phyloP scores from a whole-genome alignment of 768 basidiomycete species.

The Piloderma croceum region DNA sequence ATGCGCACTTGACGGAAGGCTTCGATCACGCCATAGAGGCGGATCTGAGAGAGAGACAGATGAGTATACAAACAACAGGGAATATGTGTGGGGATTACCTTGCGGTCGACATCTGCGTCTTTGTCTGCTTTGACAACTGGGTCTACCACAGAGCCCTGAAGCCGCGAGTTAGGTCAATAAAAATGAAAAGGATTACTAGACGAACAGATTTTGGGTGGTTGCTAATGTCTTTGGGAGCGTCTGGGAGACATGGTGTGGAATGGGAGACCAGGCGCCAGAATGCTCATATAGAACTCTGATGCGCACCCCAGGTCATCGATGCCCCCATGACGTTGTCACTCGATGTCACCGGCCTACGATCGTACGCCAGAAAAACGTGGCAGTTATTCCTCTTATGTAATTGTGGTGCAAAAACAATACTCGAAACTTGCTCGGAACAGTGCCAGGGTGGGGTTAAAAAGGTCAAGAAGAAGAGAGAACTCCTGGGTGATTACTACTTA shows the following conservation, averaged over 20 bases:
- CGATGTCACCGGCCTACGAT: too few relatives aligned
- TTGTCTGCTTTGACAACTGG: conserved; percentile 57
- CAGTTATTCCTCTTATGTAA: too few relatives aligned
- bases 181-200: neutral
- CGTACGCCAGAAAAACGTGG: too few relatives aligned
- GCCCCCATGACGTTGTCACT: too few relatives aligned
- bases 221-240: conserved; percentile 56
- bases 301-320: too few relatives aligned
- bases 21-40: conserved; percentile 73
- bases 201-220: conserved; percentile 36
- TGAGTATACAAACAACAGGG: conserved; percentile 1
- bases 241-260: conserved; percentile 55
- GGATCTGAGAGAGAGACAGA: conserved; percentile 38
- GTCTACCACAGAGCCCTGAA: conserved; percentile 52
- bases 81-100: conserved; percentile 32
- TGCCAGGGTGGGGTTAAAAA: too few relatives aligned
- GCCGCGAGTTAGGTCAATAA: conserved; percentile 2
- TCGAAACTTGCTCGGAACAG: too few relatives aligned
- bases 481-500: too few relatives aligned
- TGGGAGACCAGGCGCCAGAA: too few relatives aligned
- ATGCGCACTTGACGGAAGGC: conserved; percentile 76
- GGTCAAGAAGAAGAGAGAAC: too few relatives aligned
- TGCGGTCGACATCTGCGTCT: conserved; percentile 76
- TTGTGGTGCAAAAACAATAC: too few relatives aligned
- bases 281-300: too few relatives aligned